Conservation (phyloP, 2,329 filamentous ascomycete genomes). For the Bertia moriformis region DNA sequence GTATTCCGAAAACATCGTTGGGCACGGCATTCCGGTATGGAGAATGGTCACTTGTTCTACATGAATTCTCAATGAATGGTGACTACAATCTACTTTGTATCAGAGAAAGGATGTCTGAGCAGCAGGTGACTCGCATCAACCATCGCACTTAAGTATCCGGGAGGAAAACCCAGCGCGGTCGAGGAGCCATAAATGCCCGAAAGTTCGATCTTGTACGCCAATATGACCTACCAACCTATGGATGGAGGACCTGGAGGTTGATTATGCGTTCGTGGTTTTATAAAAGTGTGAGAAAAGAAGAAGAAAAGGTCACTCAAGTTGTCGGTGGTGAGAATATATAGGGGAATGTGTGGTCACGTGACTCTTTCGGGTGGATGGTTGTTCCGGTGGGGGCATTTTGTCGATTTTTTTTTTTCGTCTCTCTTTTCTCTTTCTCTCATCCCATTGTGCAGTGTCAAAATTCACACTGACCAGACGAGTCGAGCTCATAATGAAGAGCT, state of each 20-base stretch:
- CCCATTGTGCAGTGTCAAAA: constrained; percentile 8
- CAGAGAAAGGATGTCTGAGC: constrained; percentile 17
- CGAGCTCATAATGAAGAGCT: no score
- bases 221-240: constrained; percentile 30
- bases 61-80: no score
- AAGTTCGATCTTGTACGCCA: constrained; percentile 25
- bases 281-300: constrained; percentile 13
- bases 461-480: no score
- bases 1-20: no score
- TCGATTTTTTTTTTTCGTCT: constrained; percentile 2
- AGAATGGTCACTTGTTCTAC: no score
- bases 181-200: constrained; percentile 15
- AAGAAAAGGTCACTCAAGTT: constrained; percentile 5
- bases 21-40: no score
- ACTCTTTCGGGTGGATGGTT: no score
- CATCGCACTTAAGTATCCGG: constrained; percentile 11
- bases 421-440: neutral
- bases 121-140: constrained; percentile 19
- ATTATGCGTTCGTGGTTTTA: constrained; percentile 26
- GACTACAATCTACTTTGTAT: no score
- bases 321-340: constrained; percentile 1
- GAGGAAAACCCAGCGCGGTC: constrained; percentile 12
- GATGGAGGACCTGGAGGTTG: constrained; percentile 24
- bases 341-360: neutral
- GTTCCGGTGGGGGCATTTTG: neutral